These are phyloP conservation scores for Aureobasidium sp. DNA, from an alignment of 2,329 filamentous ascomycete genomes.

Conservation along the genomic window DNA sequence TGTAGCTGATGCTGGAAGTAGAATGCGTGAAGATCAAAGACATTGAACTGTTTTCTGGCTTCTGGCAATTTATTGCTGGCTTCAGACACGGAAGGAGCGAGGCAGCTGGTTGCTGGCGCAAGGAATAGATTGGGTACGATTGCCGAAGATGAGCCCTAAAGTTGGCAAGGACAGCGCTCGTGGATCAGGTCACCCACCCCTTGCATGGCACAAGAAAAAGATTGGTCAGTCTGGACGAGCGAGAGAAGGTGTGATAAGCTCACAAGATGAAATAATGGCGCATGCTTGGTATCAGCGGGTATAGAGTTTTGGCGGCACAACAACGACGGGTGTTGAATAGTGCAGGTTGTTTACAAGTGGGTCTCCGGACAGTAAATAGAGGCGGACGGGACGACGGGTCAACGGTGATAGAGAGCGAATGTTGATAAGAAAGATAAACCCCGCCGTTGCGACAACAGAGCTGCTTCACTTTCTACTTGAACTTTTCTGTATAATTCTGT, in stretches of 20 bases:
- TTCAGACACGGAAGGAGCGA: too few relatives aligned
- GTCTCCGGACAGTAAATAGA: conserved; percentile 3
- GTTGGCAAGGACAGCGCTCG: not conserved
- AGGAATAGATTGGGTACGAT: not conserved
- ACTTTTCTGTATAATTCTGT: not conserved
- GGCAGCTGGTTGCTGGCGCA: not conserved
- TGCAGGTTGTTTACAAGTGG: conserved; percentile 10
- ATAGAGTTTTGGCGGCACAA: not conserved
- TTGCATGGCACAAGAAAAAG: not conserved
- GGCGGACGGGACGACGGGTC: conserved; percentile 4
- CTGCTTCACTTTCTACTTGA: not conserved
- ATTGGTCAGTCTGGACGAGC: not conserved
- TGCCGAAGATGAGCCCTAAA: not conserved
- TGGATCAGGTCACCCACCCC: not conserved
- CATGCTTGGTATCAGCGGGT: not conserved
- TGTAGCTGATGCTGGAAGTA: too few relatives aligned
- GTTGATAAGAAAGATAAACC: not conserved
- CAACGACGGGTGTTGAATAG: conserved; percentile 2
- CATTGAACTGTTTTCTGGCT: too few relatives aligned
- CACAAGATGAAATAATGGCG: not conserved
- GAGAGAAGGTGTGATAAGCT: not conserved
- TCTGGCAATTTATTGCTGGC: too few relatives aligned
- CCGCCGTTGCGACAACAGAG: not conserved
- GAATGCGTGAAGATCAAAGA: too few relatives aligned
- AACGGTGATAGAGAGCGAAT: not conserved